Base-by-base conservation (phyloP, 2,329 filamentous ascomycete genomes). In the Claviceps sp. region DNA sequence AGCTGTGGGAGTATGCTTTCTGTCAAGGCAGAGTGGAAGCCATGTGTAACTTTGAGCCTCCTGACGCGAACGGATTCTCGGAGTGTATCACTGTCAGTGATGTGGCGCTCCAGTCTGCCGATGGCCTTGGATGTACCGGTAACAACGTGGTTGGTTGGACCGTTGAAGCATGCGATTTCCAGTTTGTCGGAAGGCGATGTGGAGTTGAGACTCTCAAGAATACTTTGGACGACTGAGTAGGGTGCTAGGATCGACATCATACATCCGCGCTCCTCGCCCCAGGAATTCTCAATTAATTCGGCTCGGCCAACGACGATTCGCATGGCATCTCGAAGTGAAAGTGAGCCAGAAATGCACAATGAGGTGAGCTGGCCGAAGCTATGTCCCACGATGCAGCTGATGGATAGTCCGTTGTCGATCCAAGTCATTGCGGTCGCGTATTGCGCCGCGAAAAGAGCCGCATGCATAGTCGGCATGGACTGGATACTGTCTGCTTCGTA, bases 1-100 rank as follows among this genome's bases (percentile, higher is more conserved):
- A 72, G 58, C 0, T 54, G 40, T 1, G 46, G 16, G 7, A 65
- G 48, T 0, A 75, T 48, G 0, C 54, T 48, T 0, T 75, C 70
- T 0, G 71, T 67, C 0, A 76, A 60, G 0, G 51, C 47, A 0
- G 68, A 76, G 55, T 77, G 74, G 56, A 74, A 77, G 0, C 70
- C 73, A 52, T 76, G 67, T 0, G 72, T 71, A 1, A 73, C 70
- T 13, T 69, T 63, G 0, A 77, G 65, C 4, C 58, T 57, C 57
- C 72, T 74, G 24, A 14, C 26, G 26, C 44, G 44, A 51, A 48
- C 59, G 65, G 38, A 67, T 14, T 42, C 16, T 20, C 16, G 9
- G 26, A 46, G 37, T 20, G 41, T 45, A n/a, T 53, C 26, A 7
- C 14, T 47, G 8, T 37, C 44, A 6, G n/a, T 4, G n/a, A 47